Percentiles rank a stretch among this genome's conserved stretches.
phyloP scores from a whole-genome alignment of 108 stramenopile species.

The Pseudonitzschia pungens region DNA sequence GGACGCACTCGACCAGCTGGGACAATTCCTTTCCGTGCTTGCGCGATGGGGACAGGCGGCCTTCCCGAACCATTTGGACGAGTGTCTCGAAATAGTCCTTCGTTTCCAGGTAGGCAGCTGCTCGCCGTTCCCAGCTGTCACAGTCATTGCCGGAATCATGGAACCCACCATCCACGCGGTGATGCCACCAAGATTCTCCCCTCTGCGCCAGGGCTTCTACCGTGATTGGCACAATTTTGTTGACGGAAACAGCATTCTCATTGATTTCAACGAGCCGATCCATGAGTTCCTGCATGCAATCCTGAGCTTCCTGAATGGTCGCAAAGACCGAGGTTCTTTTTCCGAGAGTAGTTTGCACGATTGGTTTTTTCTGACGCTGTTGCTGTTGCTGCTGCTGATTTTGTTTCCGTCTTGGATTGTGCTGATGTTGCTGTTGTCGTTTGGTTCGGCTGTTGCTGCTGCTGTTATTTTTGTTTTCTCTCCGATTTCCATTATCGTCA shows the following conservation, averaged over 20 bases:
- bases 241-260: neutral
- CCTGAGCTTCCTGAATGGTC: slow-evolving; percentile 5
- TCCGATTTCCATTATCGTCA: no score
- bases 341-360: neutral
- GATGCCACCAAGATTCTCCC: neutral
- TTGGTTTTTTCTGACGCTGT: neutral
- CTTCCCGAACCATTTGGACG: slow-evolving; percentile 15
- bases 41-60: slow-evolving; percentile 27
- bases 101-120: neutral
- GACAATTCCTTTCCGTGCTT: slow-evolving; percentile 41
- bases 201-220: neutral
- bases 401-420: neutral
- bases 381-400: neutral
- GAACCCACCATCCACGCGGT: no score
- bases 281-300: slow-evolving; percentile 5
- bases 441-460: neutral
- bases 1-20: slow-evolving; percentile 19
- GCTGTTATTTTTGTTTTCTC: no score
- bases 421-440: neutral
- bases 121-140: no score
- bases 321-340: neutral
- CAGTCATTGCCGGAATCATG: neutral
- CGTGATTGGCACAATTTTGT: neutral
- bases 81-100: neutral
- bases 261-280: slow-evolving; percentile 2